Percentiles rank a stretch among this genome's conserved stretches.
phyloP scores from a whole-genome alignment of 305 asterid species.

The Fraxinus latifolia region DNA sequence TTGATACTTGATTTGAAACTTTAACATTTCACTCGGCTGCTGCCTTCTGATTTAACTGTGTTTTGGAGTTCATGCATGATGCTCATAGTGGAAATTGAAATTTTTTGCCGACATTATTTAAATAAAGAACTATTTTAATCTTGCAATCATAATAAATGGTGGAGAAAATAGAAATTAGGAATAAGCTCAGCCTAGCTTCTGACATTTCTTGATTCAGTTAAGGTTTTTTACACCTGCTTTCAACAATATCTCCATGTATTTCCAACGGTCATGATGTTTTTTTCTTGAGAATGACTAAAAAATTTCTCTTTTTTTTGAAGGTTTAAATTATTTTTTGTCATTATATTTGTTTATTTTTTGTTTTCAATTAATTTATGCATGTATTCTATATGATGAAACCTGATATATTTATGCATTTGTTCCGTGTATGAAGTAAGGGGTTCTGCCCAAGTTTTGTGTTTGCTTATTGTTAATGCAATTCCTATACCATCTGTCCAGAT shows the following conservation, averaged over 20 bases:
- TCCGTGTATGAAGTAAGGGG: background rate
- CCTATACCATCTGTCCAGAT: conserved; percentile 35
- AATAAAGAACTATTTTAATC: conserved; percentile 7
- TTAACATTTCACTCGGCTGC: conserved; percentile 1
- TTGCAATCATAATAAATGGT: conserved; percentile 14
- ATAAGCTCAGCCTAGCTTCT: conserved; percentile 3
- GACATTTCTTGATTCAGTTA: background rate
- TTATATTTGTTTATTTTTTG: background rate
- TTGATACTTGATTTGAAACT: conserved; percentile 4
- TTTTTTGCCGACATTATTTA: conserved; percentile 13
- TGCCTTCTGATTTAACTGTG: background rate
- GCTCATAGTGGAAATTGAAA: background rate
- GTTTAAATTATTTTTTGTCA: background rate
- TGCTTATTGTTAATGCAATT: conserved; percentile 14
- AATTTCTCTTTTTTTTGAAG: background rate
- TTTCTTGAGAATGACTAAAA: background rate
- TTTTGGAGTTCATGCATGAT: conserved; percentile 24
- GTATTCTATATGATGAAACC: background rate
- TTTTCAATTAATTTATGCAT: background rate
- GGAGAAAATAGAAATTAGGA: conserved; percentile 18
- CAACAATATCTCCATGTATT: background rate
- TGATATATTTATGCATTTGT: background rate
- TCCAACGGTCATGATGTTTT: background rate
- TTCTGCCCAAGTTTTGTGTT: background rate
- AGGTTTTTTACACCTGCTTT: background rate